Evolutionary conservation across 2,329 filamentous ascomycete genomes (phyloP), one percentile per base, ranked within the genome.

Genomic region (Paecilomyces niveus): DNA sequence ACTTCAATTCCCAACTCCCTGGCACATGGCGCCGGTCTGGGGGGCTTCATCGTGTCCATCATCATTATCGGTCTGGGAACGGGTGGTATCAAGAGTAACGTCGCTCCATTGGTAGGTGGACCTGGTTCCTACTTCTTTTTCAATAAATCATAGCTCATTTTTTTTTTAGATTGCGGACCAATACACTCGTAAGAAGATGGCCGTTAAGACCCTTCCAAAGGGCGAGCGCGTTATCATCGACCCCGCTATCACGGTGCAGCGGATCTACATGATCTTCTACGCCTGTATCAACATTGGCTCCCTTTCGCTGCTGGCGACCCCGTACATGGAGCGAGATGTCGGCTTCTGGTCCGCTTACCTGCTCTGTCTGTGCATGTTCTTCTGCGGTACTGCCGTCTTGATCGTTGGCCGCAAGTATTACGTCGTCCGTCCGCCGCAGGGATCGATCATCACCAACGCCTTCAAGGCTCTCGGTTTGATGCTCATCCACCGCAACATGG

Each of bases 221-320:
- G 81, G 80, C 21, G 75, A 83, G 68, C 76, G 78, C 18, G 84
- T 89, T 57, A 80, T 90, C 62, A 81, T 89, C 26, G 86, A 89
- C 64, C 86, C 86, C 0, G 78, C 82, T 45, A 77, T 88, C 57
- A 89, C 87, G 1, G 82, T 86, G 61, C 83, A 87, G 66, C 80
- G 85, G 54, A 85, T 89, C 61, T 89, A 88, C 78, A 88, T 85
- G 85, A 82, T 89, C 68, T 90, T 89, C 76, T 90, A 90, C 74
- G 80, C 81, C 70, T 87, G 84, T 73, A 89, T 90, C 68, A 90
- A 91, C 72, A 64, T 91, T 15, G 89, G 88, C n/a, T 83, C 85
- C 1, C 77, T 92, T 6, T 88, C 84, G 0, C 77, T 84, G 57
- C 80, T 90, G 64, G 85, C 83, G 6, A 90, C 85, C 0, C 84